Evolutionary conservation across 257 asterid species (phyloP), one percentile per base, ranked within the genome.

Genomic region (Solanum clarkiae): DNA sequence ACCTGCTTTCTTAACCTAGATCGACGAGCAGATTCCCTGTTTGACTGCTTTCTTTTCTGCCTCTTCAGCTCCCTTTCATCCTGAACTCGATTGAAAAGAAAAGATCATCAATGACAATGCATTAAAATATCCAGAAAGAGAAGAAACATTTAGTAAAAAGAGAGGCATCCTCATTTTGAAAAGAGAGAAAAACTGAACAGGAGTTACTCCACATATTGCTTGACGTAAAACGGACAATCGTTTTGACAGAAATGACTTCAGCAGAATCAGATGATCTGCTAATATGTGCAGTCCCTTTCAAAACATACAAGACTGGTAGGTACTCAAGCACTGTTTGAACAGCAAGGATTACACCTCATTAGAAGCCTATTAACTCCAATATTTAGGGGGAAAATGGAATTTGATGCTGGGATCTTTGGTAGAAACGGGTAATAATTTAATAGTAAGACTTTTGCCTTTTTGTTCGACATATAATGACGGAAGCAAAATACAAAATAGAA

Each of bases 1-100:
- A 95, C 98, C 97, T 95, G 97, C 88, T 94, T 94, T 86, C 97
- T 95, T 88, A 92, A 88, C 89, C 98, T 91, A 82, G 98, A 95
- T 51, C 97, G 90, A 18, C 96, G 98, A 84, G 98, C 97, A 84
- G 98, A 95, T 90, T 94, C 98, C 91, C 97, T 88, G 86, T 94
- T 94, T 16, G 97, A 94, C 91, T 92, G 98, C 89, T 95, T 93
- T 88, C 96, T 91, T 92, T 89, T 93, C 91, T 94, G 94, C 87
- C 93, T 89, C 88, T 95, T 94, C 47, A 94, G 93, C 89, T 92
- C 98, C 93, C 97, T 93, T 87, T 92, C 97, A 80, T 95, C 97
- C 98, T 95, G 90, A 84, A 88, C 55, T 53, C 65, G 42, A 29
- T 53, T 17, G 26, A 55, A 79, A 51, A 79, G 83, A 79, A 53